Evolutionary conservation across 805 yeast genomes (phyloP).

Genomic region (Clavispora asparagi): DNA sequence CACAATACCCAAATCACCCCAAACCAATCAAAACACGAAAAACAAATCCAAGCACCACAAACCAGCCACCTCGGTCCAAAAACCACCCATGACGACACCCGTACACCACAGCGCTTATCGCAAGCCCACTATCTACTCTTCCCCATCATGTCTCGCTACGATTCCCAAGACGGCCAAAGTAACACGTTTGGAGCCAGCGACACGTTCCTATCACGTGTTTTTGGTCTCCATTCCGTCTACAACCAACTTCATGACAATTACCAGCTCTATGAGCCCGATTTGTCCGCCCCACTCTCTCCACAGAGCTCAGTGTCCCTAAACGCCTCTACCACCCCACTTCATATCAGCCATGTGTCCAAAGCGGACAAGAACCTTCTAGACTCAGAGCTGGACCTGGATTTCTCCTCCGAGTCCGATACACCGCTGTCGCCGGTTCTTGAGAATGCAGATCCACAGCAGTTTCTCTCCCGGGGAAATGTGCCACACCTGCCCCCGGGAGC

Average conservation of each 20-base stretch:
- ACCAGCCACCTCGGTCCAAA: too few relatives aligned
- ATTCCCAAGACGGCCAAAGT: neutral
- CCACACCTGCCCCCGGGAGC: neutral
- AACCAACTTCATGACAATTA: conserved; percentile 36
- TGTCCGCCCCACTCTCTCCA: neutral
- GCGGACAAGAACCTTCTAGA: conserved; percentile 19
- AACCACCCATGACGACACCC: too few relatives aligned
- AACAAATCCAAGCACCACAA: too few relatives aligned
- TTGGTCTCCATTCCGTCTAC: conserved; percentile 47
- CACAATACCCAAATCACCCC: too few relatives aligned
- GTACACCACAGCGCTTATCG: conserved; percentile 1
- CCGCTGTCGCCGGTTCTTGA: conserved; percentile 14
- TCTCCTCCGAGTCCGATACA: conserved; percentile 19
- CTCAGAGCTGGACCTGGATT: conserved; percentile 32
- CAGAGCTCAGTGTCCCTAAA: neutral
- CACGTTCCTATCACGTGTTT: conserved; percentile 60
- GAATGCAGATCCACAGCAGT: neutral
- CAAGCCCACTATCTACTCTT: neutral
- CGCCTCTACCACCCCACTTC: neutral
- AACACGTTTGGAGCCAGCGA: conserved; percentile 24
- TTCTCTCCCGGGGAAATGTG: neutral
- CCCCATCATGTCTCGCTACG: conserved; percentile 4
- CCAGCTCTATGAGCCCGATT: conserved; percentile 27
- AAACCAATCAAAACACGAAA: too few relatives aligned
- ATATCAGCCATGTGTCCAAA: neutral